Evolutionary conservation across 176 grass and related monocot species (phyloP).

Genomic region (Musa beccarii): DNA sequence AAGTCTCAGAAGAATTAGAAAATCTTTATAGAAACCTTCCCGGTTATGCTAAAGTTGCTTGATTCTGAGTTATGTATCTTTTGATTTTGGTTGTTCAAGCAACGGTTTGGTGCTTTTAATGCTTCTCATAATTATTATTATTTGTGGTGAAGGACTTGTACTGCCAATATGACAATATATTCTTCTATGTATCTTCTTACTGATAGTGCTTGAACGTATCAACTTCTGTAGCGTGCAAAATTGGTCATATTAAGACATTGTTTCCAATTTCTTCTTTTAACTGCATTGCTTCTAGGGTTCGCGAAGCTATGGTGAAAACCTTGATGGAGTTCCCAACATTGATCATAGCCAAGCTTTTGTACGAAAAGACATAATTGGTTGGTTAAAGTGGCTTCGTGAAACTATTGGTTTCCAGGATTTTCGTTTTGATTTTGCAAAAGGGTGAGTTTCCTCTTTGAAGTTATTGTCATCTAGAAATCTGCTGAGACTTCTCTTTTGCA

Average conservation of each 20-base stretch:
- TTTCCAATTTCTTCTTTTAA: not conserved
- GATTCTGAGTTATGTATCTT: not conserved
- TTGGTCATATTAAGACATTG: not conserved
- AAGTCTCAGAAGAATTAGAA: no score
- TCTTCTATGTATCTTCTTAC: not conserved
- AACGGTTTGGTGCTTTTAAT: not conserved
- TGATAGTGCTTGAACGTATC: not conserved
- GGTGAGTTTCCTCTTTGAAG: constrained; percentile 19
- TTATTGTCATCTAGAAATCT: not conserved
- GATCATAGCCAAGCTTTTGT: constrained; percentile 95
- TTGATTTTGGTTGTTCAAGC: not conserved
- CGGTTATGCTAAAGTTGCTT: not conserved
- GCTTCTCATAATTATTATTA: no score
- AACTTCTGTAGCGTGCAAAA: not conserved
- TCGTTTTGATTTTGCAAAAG: constrained; percentile 98
- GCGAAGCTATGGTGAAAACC: constrained; percentile 61
- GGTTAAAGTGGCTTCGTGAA: constrained; percentile 70
- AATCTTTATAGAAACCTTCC: not conserved
- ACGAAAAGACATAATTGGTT: constrained; percentile 73
- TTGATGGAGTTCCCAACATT: constrained; percentile 84
- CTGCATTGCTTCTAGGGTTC: constrained; percentile 40
- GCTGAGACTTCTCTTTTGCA: not conserved
- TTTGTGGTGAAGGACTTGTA: not conserved
- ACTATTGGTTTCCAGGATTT: constrained; percentile 84
- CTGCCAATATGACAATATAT: not conserved